Percentiles rank a stretch among this genome's conserved stretches.
phyloP scores from a whole-genome alignment of 2,329 filamentous ascomycete species.

The Trichocomaceae sp. region DNA sequence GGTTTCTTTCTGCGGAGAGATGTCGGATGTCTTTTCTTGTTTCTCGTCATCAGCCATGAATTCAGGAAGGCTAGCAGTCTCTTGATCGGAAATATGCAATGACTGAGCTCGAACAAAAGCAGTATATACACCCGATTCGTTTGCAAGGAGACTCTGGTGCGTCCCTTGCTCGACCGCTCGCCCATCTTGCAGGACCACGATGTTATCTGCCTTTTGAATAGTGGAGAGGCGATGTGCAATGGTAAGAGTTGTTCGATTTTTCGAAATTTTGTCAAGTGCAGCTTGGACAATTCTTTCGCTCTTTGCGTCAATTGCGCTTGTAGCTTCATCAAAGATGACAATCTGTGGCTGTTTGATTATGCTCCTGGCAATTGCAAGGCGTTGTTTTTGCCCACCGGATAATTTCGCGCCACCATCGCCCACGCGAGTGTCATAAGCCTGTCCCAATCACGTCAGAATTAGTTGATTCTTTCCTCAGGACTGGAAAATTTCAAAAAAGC shows the following conservation, averaged over 20 bases:
- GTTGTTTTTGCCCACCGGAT: slow-evolving; percentile 79
- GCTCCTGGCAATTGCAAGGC: slow-evolving; percentile 73
- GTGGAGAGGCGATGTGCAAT: slow-evolving; percentile 79
- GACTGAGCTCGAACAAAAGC: slow-evolving; percentile 52
- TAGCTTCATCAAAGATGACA: slow-evolving; percentile 81
- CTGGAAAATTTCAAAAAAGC: slow-evolving; percentile 48
- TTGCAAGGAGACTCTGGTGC: slow-evolving; percentile 62
- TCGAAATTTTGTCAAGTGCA: slow-evolving; percentile 68
- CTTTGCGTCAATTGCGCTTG: slow-evolving; percentile 71
- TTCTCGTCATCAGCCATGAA: not conserved
- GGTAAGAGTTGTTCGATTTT: slow-evolving; percentile 78
- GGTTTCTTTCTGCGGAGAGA: not conserved
- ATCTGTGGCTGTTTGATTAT: slow-evolving; percentile 69
- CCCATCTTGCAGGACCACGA: slow-evolving; percentile 68
- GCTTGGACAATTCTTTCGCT: slow-evolving; percentile 64
- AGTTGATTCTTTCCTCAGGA: no score
- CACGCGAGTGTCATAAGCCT: slow-evolving; percentile 65
- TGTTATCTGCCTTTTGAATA: slow-evolving; percentile 69
- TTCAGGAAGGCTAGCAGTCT: not conserved
- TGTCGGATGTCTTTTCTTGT: no score
- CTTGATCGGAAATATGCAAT: slow-evolving; percentile 15
- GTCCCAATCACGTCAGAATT: slow-evolving; percentile 48
- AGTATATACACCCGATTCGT: slow-evolving; percentile 57
- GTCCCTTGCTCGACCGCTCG: slow-evolving; percentile 66
- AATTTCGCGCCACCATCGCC: slow-evolving; percentile 62